phyloP scores from a whole-genome alignment of 2,329 filamentous ascomycete genomes.

The Orbilia brochopaga region DNA sequence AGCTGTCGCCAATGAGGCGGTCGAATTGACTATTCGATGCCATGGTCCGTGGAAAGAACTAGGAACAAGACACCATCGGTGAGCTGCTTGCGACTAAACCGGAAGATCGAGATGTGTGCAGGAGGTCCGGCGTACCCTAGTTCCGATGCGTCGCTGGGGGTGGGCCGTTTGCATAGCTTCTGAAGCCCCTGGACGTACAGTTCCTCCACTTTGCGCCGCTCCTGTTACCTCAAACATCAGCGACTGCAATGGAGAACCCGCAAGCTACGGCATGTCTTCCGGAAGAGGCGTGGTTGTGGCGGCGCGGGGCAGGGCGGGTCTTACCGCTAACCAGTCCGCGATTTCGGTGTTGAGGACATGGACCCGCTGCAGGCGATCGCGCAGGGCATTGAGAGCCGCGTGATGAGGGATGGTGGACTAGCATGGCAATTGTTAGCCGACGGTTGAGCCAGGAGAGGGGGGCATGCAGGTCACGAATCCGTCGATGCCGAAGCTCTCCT shows the following conservation, averaged over 20 bases:
- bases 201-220: constrained; percentile 90
- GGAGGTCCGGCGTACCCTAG: constrained; percentile 71
- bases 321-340: constrained; percentile 95
- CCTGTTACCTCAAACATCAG: constrained; percentile 64
- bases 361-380: constrained; percentile 86
- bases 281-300: constrained; percentile 42
- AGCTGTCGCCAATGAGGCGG: constrained; percentile 79
- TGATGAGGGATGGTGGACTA: constrained; percentile 47
- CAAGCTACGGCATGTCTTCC: neutral
- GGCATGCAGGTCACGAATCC: constrained; percentile 32
- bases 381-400: constrained; percentile 73
- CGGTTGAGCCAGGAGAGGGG: constrained; percentile 30
- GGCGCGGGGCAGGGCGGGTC: constrained; percentile 43
- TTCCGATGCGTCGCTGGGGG: constrained; percentile 77
- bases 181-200: constrained; percentile 81
- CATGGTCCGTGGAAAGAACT: constrained; percentile 91
- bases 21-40: constrained; percentile 81
- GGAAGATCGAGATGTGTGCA: neutral
- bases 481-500: neutral
- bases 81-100: constrained; percentile 1
- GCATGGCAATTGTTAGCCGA: constrained; percentile 18
- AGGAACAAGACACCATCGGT: constrained; percentile 50
- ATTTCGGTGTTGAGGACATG: constrained; percentile 85
- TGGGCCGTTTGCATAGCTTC: constrained; percentile 76
- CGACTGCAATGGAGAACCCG: constrained; percentile 7